These are phyloP conservation scores for Rhizodiscina lignyota DNA, from an alignment of 495 filamentous ascomycete species.

Conservation along the genomic window DNA sequence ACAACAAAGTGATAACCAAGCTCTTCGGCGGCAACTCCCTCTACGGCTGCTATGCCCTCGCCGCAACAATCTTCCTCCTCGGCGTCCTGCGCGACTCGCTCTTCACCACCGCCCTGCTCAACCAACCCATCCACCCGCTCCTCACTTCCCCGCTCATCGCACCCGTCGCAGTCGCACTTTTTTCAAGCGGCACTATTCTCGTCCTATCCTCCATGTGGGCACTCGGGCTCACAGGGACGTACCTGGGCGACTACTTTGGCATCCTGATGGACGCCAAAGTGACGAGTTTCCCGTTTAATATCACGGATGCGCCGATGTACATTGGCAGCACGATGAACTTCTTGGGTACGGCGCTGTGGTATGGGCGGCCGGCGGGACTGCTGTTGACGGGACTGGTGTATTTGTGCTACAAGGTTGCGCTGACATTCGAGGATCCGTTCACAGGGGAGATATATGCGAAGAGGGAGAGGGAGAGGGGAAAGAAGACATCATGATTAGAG, in stretches of 20 bases:
- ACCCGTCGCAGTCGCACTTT: slow-evolving; percentile 46
- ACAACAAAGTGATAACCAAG: slow-evolving; percentile 71
- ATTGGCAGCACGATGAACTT: slow-evolving; percentile 87
- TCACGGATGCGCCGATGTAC: slow-evolving; percentile 91
- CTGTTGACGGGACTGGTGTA: slow-evolving; percentile 61
- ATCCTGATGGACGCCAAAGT: slow-evolving; percentile 93
- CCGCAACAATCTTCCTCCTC: slow-evolving; percentile 73
- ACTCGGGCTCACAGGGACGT: slow-evolving; percentile 91
- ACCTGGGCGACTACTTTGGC: slow-evolving; percentile 95
- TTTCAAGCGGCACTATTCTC: slow-evolving; percentile 64
- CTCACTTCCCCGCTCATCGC: slow-evolving; percentile 33
- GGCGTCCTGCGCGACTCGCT: slow-evolving; percentile 72
- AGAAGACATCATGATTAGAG: slow-evolving; percentile 21
- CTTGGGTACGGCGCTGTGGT: slow-evolving; percentile 72
- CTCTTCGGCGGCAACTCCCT: slow-evolving; percentile 68
- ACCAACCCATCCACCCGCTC: slow-evolving; percentile 59
- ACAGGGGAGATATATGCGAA: slow-evolving; percentile 87
- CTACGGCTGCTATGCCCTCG: slow-evolving; percentile 78
- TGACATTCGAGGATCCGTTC: slow-evolving; percentile 93
- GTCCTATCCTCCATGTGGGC: slow-evolving; percentile 81
- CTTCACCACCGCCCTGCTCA: slow-evolving; percentile 45
- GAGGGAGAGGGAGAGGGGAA: slow-evolving; percentile 40
- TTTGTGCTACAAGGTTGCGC: slow-evolving; percentile 63
- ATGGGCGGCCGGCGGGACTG: slow-evolving; percentile 77
- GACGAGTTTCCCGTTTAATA: slow-evolving; percentile 87